phyloP scores from a whole-genome alignment of 1,284 basidiomycete genomes.

The Pterula multifida region DNA sequence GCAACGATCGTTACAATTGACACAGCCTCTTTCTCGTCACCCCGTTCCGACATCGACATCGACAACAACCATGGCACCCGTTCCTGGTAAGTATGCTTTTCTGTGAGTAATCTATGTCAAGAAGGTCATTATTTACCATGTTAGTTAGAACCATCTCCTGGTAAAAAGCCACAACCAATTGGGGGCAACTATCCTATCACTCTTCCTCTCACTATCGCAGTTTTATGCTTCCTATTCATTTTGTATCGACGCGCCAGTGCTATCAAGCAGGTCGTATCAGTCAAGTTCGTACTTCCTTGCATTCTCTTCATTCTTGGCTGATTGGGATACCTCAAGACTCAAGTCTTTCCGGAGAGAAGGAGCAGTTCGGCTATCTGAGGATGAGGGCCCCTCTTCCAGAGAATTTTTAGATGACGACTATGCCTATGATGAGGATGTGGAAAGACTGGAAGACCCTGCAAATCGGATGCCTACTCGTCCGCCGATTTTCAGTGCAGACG shows the following conservation, averaged over 20 bases:
- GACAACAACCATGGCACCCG: neutral
- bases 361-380: neutral
- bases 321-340: neutral
- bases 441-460: neutral
- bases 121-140: neutral
- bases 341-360: neutral
- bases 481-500: neutral
- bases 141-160: neutral
- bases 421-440: neutral
- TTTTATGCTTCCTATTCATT: neutral
- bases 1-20: neutral
- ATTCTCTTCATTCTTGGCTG: neutral
- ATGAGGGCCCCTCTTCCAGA: neutral
- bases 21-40: neutral
- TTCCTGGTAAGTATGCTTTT: neutral
- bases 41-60: neutral
- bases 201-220: neutral
- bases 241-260: neutral
- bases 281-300: neutral
- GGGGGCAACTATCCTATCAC: neutral
- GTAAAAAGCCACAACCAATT: neutral
- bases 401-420: neutral
- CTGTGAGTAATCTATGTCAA: neutral
- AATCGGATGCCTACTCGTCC: neutral
- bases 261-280: neutral